These are phyloP conservation scores for Exutisphaerella laricina DNA, from an alignment of 2,329 filamentous ascomycete genomes.

Conservation along the genomic window DNA sequence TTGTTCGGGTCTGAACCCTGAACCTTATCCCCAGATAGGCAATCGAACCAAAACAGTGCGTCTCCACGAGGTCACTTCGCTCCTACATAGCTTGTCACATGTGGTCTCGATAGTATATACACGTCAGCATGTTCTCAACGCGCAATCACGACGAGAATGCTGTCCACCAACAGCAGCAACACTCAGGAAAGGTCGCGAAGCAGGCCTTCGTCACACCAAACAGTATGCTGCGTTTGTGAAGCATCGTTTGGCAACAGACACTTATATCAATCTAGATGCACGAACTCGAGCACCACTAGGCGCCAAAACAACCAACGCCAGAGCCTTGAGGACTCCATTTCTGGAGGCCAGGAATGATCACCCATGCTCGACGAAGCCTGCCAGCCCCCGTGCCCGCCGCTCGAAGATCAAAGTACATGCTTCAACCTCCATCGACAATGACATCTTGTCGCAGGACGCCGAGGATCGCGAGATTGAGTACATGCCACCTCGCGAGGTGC, in stretches of 20 bases:
- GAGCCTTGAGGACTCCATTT: slow-evolving; percentile 59
- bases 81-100: no score
- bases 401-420: slow-evolving; percentile 59
- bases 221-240: slow-evolving; percentile 58
- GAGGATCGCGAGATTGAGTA: slow-evolving; percentile 80
- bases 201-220: slow-evolving; percentile 72
- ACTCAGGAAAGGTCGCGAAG: slow-evolving; percentile 58
- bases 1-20: no score
- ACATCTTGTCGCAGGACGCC: slow-evolving; percentile 19
- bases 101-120: background rate
- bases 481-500: slow-evolving; percentile 66
- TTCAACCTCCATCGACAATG: slow-evolving; percentile 28
- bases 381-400: slow-evolving; percentile 52
- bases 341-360: slow-evolving; percentile 29
- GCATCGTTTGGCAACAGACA: no score
- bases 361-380: slow-evolving; percentile 45
- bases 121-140: slow-evolving; percentile 61
- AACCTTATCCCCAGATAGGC: no score
- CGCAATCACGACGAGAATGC: slow-evolving; percentile 80
- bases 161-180: slow-evolving; percentile 67
- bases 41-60: no score
- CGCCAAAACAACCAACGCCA: slow-evolving; percentile 95
- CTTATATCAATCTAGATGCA: no score
- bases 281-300: slow-evolving; percentile 75
- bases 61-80: no score